Evolutionary conservation across 2,329 filamentous ascomycete genomes (phyloP).

Genomic region (Hypoxylon sp.): DNA sequence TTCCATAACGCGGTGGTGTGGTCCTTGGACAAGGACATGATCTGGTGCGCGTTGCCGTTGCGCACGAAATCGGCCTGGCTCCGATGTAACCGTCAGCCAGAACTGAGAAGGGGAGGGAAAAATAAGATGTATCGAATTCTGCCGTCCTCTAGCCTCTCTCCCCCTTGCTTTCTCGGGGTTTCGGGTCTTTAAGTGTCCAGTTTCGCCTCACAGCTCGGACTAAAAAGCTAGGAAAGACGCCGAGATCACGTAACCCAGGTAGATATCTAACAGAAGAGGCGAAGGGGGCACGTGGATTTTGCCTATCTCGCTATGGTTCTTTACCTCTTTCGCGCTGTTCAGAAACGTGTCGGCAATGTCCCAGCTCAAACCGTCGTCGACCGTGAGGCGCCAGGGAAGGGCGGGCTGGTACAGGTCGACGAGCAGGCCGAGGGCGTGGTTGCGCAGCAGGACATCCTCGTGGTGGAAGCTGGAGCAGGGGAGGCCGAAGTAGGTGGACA

Average conservation of each 20-base stretch:
- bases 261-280: not conserved
- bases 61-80: slow-evolving; percentile 80
- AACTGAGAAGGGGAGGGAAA: too few relatives aligned
- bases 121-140: not conserved
- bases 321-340: slow-evolving; percentile 69
- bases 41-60: slow-evolving; percentile 86
- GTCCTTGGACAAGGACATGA: slow-evolving; percentile 87
- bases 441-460: slow-evolving; percentile 47
- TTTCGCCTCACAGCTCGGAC: not conserved
- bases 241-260: not conserved
- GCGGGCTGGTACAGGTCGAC: slow-evolving; percentile 64
- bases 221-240: not conserved
- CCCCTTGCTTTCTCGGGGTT: not conserved
- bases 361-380: slow-evolving; percentile 63
- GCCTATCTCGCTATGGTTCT: not conserved
- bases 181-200: not conserved
- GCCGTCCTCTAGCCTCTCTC: not conserved
- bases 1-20: slow-evolving; percentile 86
- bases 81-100: not conserved
- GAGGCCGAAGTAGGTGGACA: slow-evolving; percentile 60
- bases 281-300: too few relatives aligned
- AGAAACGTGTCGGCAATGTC: slow-evolving; percentile 69
- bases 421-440: slow-evolving; percentile 49
- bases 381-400: slow-evolving; percentile 63
- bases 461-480: slow-evolving; percentile 67